Evolutionary conservation across 2,329 filamentous ascomycete genomes (phyloP).

Genomic region (Claviceps purpurea): DNA sequence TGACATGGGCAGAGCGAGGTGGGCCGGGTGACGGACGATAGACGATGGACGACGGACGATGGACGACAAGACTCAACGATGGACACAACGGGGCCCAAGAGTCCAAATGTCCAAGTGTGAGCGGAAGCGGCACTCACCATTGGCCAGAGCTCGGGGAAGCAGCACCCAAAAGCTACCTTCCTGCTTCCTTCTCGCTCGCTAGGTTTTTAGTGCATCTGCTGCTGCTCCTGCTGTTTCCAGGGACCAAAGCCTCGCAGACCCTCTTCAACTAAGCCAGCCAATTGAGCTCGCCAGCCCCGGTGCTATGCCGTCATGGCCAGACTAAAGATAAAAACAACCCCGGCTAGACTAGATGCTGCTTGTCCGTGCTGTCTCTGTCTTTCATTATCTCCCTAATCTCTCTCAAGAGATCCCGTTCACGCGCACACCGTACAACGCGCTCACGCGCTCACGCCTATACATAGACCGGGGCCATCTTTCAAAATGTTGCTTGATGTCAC

Average conservation of each 20-base stretch:
- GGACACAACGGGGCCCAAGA: neutral
- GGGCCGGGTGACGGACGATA: slow-evolving; percentile 1
- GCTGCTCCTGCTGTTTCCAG: neutral
- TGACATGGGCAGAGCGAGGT: neutral
- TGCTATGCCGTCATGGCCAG: slow-evolving; percentile 1
- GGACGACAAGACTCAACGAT: neutral
- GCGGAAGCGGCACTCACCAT: neutral
- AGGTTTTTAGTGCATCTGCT: neutral
- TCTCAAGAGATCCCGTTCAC: neutral
- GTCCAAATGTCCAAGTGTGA: neutral
- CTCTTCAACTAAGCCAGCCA: neutral
- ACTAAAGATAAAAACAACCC: neutral
- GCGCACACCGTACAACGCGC: neutral
- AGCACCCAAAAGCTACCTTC: neutral
- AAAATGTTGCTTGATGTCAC: too few relatives aligned
- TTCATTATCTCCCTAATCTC: neutral
- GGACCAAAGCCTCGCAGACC: neutral
- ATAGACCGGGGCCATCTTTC: too few relatives aligned
- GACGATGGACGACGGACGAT: neutral
- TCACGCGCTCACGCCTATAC: too few relatives aligned
- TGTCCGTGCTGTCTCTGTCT: neutral
- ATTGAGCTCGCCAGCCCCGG: neutral
- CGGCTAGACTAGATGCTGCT: neutral
- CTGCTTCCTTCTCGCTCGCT: neutral
- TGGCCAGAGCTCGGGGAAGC: neutral